Conservation (phyloP, 73 alveolate genomes). For the Uronychia binucleata region DNA sequence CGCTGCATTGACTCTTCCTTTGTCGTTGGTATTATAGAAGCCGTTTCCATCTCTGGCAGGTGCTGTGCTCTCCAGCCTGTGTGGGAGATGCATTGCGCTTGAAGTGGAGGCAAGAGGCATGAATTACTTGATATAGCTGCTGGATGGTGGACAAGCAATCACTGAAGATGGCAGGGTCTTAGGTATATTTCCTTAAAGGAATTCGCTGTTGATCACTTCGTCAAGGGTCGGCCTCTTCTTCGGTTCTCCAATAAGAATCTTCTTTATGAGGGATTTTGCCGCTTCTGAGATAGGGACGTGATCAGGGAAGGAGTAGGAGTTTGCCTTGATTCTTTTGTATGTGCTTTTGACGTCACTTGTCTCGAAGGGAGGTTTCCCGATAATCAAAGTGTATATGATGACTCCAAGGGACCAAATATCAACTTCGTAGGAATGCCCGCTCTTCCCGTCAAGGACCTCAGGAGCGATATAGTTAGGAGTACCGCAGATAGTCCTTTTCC, state of each 20-base stretch:
- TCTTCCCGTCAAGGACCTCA: constrained; percentile 92
- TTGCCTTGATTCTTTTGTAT: constrained; percentile 86
- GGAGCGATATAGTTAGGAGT: constrained; percentile 99
- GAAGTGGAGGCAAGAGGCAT: constrained; percentile 19
- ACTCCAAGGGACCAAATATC: constrained; percentile 98
- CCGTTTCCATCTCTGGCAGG: constrained; percentile 5
- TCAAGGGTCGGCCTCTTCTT: constrained; percentile 94
- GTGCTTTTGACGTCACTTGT: constrained; percentile 92
- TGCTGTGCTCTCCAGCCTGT: constrained; percentile 1
- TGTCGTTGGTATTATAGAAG: neutral
- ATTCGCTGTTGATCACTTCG: constrained; percentile 89
- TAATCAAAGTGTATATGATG: constrained; percentile 90
- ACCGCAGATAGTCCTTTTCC: constrained; percentile 98
- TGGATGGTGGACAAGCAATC: constrained; percentile 93
- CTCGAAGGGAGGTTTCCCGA: constrained; percentile 97
- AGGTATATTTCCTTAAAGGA: constrained; percentile 91
- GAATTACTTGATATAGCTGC: constrained; percentile 82
- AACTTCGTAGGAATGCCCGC: constrained; percentile 98
- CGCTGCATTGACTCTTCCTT: neutral
- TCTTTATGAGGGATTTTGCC: constrained; percentile 87
- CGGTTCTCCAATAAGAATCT: constrained; percentile 88
- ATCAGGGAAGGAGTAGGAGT: constrained; percentile 90
- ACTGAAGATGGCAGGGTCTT: constrained; percentile 91
- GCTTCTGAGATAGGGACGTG: constrained; percentile 89
- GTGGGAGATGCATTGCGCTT: neutral